These are phyloP conservation scores for Hypoxylon sp. DNA, from an alignment of 2,329 filamentous ascomycete genomes.

Conservation along the genomic window DNA sequence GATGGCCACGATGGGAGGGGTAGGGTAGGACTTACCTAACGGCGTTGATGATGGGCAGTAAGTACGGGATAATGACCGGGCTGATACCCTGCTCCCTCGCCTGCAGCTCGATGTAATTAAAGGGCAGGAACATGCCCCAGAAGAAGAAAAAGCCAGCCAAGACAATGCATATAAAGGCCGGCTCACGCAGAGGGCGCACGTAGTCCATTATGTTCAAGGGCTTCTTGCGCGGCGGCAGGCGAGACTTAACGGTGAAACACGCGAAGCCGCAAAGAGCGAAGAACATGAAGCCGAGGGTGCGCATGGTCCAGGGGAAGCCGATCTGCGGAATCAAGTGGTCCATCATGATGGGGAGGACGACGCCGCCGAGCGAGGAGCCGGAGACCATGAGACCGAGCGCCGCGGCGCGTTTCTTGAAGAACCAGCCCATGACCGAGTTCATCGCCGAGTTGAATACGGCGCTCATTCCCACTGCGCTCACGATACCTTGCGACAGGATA, in stretches of 20 bases:
- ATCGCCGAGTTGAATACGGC: constrained; percentile 57
- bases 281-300: constrained; percentile 57
- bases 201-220: constrained; percentile 66
- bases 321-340: constrained; percentile 65
- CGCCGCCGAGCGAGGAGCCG: constrained; percentile 66
- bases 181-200: constrained; percentile 62
- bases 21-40: constrained; percentile 57
- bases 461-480: constrained; percentile 54
- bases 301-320: constrained; percentile 60
- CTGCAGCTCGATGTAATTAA: constrained; percentile 68
- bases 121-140: constrained; percentile 68
- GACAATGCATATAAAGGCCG: constrained; percentile 61
- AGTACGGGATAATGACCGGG: constrained; percentile 60
- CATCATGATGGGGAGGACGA: constrained; percentile 71
- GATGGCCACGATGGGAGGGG: not conserved
- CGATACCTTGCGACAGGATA: constrained; percentile 58
- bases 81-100: constrained; percentile 62
- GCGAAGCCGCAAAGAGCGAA: constrained; percentile 53
- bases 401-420: constrained; percentile 62
- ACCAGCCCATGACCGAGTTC: constrained; percentile 62
- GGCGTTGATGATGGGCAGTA: constrained; percentile 71
- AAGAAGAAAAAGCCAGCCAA: constrained; percentile 69
- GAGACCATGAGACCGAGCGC: constrained; percentile 65
- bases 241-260: constrained; percentile 55
- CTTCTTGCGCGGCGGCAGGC: constrained; percentile 55